Evolutionary conservation across 2,329 filamentous ascomycete species (phyloP).

Genomic region (Fusarium robinianum): DNA sequence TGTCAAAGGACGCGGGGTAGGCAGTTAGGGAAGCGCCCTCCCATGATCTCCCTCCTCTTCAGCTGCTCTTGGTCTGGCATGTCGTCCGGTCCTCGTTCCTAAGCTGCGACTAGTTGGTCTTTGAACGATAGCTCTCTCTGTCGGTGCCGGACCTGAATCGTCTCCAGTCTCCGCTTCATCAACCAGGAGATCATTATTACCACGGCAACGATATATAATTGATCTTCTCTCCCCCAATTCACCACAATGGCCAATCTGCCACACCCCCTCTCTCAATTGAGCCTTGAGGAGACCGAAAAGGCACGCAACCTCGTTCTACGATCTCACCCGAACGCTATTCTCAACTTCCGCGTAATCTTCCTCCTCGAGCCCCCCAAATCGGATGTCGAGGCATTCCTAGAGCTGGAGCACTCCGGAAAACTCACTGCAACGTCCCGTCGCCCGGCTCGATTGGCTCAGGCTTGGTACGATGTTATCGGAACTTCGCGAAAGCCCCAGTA

Average conservation of each 20-base stretch:
- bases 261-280: conserved; percentile 42
- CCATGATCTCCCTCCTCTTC: no score
- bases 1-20: no score
- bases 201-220: no score
- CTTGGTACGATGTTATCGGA: conserved; percentile 46
- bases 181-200: no score
- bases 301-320: conserved; percentile 42
- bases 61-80: no score
- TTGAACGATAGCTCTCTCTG: no score
- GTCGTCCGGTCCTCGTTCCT: no score
- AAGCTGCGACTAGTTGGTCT: no score
- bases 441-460: conserved; percentile 47
- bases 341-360: conserved; percentile 56
- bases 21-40: no score
- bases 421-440: conserved; percentile 34
- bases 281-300: conserved; percentile 38
- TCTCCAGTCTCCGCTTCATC: no score
- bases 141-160: no score
- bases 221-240: no score
- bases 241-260: conserved; percentile 27
- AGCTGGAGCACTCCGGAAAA: conserved; percentile 46
- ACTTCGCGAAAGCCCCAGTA: conserved; percentile 33
- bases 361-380: conserved; percentile 56
- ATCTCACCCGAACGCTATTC: conserved; percentile 35
- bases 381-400: conserved; percentile 51